Conservation (phyloP, 2,329 filamentous ascomycete genomes). For the Zarea fungicola region DNA sequence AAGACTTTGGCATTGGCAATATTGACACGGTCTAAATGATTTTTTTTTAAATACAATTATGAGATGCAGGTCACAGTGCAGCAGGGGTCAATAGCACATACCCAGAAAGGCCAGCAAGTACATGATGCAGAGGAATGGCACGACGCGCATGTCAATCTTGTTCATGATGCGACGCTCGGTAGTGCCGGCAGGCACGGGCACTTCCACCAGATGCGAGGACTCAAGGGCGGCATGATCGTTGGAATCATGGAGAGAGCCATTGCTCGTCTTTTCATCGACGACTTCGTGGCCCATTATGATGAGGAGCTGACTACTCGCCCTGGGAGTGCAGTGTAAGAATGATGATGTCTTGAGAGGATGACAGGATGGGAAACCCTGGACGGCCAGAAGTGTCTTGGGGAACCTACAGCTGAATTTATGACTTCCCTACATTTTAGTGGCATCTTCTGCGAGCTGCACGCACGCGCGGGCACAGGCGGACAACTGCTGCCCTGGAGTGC, state of each 20-base stretch:
- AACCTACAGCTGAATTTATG: too few species aligned
- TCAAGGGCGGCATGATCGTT: conserved; percentile 11
- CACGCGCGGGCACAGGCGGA: too few species aligned
- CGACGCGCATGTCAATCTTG: conserved; percentile 65
- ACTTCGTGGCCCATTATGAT: conserved; percentile 15
- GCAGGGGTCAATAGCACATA: conserved; percentile 18
- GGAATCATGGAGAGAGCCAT: conserved; percentile 14
- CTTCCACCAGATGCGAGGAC: conserved; percentile 1
- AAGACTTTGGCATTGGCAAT: conserved; percentile 73
- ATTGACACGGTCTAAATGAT: conserved; percentile 60
- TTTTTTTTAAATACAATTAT: not conserved
- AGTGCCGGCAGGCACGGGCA: conserved; percentile 42
- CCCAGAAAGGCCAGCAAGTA: conserved; percentile 66
- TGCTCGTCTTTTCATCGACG: conserved; percentile 17
- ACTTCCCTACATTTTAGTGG: too few species aligned
- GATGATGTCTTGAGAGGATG: too few species aligned
- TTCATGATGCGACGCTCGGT: conserved; percentile 61
- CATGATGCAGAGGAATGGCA: conserved; percentile 68
- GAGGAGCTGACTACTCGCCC: not conserved
- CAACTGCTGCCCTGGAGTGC: too few species aligned
- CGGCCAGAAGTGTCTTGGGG: too few species aligned
- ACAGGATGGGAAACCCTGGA: too few species aligned
- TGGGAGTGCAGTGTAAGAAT: not conserved
- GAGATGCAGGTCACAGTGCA: not conserved
- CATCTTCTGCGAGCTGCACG: too few species aligned